Conservation (phyloP, 164 flowering plant species). For the Liriodendron chinense region DNA sequence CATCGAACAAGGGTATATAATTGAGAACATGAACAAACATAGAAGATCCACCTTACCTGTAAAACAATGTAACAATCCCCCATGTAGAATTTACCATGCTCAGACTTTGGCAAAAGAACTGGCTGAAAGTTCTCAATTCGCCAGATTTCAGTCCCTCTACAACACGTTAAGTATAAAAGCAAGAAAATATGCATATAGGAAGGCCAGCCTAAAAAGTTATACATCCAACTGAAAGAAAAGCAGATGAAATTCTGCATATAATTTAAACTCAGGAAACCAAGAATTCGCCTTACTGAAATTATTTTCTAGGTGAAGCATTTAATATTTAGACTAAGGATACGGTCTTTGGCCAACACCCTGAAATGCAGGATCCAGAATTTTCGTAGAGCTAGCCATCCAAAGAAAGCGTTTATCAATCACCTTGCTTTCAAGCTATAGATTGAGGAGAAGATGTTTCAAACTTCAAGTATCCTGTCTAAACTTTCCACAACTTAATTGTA, state of each 20-base stretch:
- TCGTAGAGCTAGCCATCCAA: constrained; percentile 64
- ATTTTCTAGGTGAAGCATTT: not conserved
- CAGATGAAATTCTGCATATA: not conserved
- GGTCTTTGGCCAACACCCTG: constrained; percentile 81
- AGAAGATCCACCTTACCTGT: constrained; percentile 47
- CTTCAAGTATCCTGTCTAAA: not conserved
- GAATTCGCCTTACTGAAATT: not conserved
- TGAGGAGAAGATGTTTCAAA: constrained; percentile 10
- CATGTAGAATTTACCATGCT: constrained; percentile 81
- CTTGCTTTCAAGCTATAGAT: not conserved
- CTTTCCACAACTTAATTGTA: constrained; percentile 11
- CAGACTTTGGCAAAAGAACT: constrained; percentile 84
- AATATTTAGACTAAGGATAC: constrained; percentile 61
- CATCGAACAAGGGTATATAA: too few species aligned
- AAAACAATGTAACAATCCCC: constrained; percentile 87
- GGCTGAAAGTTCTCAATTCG: constrained; percentile 89
- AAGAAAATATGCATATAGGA: constrained; percentile 1
- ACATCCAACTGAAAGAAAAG: not conserved
- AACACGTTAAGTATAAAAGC: constrained; percentile 43
- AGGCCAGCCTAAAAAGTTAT: not conserved
- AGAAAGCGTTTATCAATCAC: not conserved
- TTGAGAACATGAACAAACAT: not conserved
- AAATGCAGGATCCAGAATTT: constrained; percentile 86
- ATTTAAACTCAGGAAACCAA: not conserved
- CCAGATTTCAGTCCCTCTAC: constrained; percentile 96